phyloP scores from a whole-genome alignment of 345 rosid genomes.

The Eucalyptus camaldulensis region DNA sequence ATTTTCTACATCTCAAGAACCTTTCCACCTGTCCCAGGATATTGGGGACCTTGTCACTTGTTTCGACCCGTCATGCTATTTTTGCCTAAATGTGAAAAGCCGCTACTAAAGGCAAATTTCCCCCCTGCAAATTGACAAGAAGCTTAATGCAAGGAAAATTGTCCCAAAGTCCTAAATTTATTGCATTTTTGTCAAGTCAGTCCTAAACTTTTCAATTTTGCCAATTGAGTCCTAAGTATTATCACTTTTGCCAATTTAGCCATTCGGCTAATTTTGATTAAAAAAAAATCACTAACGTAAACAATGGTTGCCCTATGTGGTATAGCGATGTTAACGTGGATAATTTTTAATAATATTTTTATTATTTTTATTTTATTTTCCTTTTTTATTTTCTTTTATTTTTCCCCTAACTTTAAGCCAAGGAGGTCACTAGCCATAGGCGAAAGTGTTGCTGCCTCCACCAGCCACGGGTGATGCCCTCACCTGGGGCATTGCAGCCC shows the following conservation, averaged over 20 bases:
- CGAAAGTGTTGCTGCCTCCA: neutral
- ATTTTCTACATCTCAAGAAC: neutral
- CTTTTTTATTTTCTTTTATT: too few relatives aligned
- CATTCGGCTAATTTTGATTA: too few relatives aligned
- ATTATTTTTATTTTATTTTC: too few relatives aligned
- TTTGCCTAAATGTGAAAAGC: neutral
- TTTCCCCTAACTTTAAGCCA: neutral
- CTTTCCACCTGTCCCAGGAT: neutral
- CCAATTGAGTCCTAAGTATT: too few relatives aligned
- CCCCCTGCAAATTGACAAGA: neutral
- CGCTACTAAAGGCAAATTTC: neutral
- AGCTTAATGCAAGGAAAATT: neutral
- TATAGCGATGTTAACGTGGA: accelerated
- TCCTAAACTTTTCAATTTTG: neutral
- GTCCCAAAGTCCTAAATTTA: neutral
- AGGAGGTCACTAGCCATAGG: neutral
- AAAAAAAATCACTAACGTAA: too few relatives aligned
- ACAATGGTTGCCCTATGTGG: too few relatives aligned
- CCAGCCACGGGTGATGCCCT: neutral
- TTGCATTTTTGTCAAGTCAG: neutral
- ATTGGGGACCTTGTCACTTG: neutral
- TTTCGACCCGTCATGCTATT: neutral
- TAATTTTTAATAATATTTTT: too few relatives aligned
- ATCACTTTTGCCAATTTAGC: neutral
- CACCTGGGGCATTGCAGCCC: neutral